phyloP scores from a whole-genome alignment of 225 moss, liverwort and hornwort genomes.

The Polytrichum commune region DNA sequence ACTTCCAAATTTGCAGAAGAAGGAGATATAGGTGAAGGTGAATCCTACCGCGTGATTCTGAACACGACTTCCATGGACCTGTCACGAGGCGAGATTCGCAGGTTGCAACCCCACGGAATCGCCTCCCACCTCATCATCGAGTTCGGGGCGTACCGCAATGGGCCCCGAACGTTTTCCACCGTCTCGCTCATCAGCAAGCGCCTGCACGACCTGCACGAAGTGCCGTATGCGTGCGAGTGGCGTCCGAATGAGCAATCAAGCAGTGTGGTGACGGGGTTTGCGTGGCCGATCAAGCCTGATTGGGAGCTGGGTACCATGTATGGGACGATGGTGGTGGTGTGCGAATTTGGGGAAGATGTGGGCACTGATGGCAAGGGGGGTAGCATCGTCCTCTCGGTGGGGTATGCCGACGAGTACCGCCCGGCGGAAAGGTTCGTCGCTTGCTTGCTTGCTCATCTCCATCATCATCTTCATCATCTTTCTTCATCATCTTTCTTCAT shows the following conservation, averaged over 20 bases:
- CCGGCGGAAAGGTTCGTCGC: constrained; percentile 10
- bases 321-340: constrained; percentile 21
- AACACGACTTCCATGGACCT: constrained; percentile 12
- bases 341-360: constrained; percentile 20
- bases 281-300: constrained; percentile 27
- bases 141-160: constrained; percentile 23
- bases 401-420: constrained; percentile 13
- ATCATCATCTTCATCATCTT: no score
- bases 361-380: constrained; percentile 21
- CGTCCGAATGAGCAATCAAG: not conserved
- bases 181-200: constrained; percentile 14
- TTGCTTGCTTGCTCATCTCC: no score
- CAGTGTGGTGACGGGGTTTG: not conserved
- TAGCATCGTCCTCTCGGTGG: constrained; percentile 8
- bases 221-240: constrained; percentile 23
- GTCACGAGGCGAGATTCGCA: not conserved
- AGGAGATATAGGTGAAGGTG: not conserved
- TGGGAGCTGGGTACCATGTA: constrained; percentile 26
- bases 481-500: no score
- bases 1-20: no score
- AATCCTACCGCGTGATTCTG: not conserved
- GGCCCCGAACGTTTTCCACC: constrained; percentile 11
- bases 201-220: constrained; percentile 14
- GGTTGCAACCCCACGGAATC: constrained; percentile 16
- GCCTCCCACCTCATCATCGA: constrained; percentile 29